Conservation (phyloP, 2,329 filamentous ascomycete genomes). For the Metarhizium guizhouense region DNA sequence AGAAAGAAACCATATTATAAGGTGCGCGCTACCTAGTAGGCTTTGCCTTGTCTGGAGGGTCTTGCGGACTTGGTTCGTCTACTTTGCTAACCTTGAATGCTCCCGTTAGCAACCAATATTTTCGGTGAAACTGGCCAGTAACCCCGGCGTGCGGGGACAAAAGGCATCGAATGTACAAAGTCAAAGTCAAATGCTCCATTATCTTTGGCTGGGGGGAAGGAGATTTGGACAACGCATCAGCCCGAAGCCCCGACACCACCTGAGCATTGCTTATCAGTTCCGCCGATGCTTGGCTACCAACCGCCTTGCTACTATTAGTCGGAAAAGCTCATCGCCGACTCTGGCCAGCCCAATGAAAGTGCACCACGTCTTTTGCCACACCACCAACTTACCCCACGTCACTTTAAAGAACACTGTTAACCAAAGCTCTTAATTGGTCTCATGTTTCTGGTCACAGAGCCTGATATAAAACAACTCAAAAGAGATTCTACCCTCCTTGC, state of each 20-base stretch:
- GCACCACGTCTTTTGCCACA: conserved; percentile 27
- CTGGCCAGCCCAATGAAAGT: conserved; percentile 22
- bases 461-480: neutral
- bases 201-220: neutral
- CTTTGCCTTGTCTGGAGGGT: no score
- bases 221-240: conserved; percentile 1
- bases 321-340: conserved; percentile 2
- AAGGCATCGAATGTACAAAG: neutral
- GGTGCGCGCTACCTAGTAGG: no score
- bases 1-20: neutral
- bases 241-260: neutral
- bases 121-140: neutral
- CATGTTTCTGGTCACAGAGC: conserved; percentile 8
- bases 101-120: neutral
- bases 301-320: neutral
- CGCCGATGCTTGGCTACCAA: conserved; percentile 3
- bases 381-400: conserved; percentile 9
- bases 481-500: neutral
- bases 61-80: neutral
- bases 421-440: conserved; percentile 7
- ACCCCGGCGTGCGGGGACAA: neutral
- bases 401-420: conserved; percentile 9
- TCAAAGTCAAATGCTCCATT: neutral
- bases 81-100: neutral
- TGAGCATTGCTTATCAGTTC: conserved; percentile 5